These are phyloP conservation scores for Cochlearia excelsa DNA, from an alignment of 345 rosid genomes.

Conservation along the genomic window DNA sequence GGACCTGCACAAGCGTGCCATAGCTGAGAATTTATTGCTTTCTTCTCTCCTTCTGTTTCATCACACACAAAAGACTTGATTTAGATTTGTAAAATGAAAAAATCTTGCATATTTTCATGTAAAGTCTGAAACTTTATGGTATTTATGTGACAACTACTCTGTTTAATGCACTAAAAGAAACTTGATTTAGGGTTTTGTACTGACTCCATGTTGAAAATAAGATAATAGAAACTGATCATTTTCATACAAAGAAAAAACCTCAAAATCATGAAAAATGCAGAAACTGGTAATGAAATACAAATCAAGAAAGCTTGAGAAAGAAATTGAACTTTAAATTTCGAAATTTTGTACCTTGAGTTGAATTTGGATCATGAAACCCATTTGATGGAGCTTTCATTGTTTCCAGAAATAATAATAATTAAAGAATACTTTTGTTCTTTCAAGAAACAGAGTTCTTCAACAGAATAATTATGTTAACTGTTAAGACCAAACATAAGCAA, in stretches of 20 bases:
- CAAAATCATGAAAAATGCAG: conserved; percentile 19
- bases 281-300: conserved; percentile 20
- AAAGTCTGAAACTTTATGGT: conserved; percentile 11
- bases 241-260: conserved; percentile 9
- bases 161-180: conserved; percentile 25
- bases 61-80: conserved; percentile 4
- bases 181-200: conserved; percentile 18
- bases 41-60: conserved; percentile 65
- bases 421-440: background rate
- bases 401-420: background rate
- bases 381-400: conserved; percentile 40
- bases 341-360: conserved; percentile 29
- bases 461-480: background rate
- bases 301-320: conserved; percentile 21
- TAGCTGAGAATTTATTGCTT: conserved; percentile 73
- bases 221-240: conserved; percentile 2
- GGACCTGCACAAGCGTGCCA: conserved; percentile 99
- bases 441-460: conserved; percentile 26
- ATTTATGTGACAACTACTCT: conserved; percentile 22
- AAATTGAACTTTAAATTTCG: background rate
- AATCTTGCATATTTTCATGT: conserved; percentile 11
- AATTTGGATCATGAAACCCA: conserved; percentile 32
- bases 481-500: background rate
- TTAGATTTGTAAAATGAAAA: conserved; percentile 5
- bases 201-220: conserved; percentile 21